A percentile compares a stretch with the other conserved stretches of the same genome.
These are phyloP conservation scores for Conidiobolus incongruus DNA, from an alignment of 371 early-diverging fungal genomes.

Conservation along the genomic window DNA sequence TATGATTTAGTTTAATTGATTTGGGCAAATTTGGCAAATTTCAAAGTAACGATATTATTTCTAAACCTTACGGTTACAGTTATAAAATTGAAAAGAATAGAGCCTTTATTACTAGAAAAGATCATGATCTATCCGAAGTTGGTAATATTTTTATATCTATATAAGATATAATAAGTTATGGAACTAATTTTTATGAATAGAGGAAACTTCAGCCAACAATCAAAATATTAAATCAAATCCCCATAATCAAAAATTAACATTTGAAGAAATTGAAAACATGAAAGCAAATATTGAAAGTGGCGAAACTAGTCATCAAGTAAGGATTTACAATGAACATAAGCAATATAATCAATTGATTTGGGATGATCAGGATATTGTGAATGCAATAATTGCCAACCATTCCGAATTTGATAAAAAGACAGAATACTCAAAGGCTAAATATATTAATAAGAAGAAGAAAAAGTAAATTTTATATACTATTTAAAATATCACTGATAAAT, in stretches of 20 bases:
- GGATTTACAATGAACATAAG: slow-evolving; percentile 22
- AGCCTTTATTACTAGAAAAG: slow-evolving; percentile 15
- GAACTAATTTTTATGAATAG: slow-evolving; percentile 3
- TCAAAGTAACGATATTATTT: slow-evolving; percentile 49
- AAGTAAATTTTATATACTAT: slow-evolving; percentile 28
- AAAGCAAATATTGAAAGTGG: slow-evolving; percentile 56
- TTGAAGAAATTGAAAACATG: slow-evolving; percentile 62
- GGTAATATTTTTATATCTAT: slow-evolving; percentile 12
- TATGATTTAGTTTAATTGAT: slow-evolving; percentile 36
- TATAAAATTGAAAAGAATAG: slow-evolving; percentile 49
- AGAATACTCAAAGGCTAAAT: slow-evolving; percentile 88
- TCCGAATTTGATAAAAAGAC: slow-evolving; percentile 75
- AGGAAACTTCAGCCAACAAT: slow-evolving; percentile 73
- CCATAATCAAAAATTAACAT: slow-evolving; percentile 51
- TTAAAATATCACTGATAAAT: neutral
- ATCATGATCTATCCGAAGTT: slow-evolving; percentile 13
- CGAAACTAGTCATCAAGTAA: too few species aligned
- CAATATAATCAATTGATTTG: neutral
- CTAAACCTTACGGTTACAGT: slow-evolving; percentile 53
- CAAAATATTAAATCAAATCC: slow-evolving; percentile 45
- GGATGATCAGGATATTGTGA: slow-evolving; percentile 33
- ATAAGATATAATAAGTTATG: too few species aligned
- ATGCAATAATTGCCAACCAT: slow-evolving; percentile 59
- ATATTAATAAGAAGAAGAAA: slow-evolving; percentile 74
- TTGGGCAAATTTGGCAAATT: slow-evolving; percentile 90